These are phyloP conservation scores for Cyclotella baltica DNA, from an alignment of 108 stramenopile genomes.

Conservation along the genomic window DNA sequence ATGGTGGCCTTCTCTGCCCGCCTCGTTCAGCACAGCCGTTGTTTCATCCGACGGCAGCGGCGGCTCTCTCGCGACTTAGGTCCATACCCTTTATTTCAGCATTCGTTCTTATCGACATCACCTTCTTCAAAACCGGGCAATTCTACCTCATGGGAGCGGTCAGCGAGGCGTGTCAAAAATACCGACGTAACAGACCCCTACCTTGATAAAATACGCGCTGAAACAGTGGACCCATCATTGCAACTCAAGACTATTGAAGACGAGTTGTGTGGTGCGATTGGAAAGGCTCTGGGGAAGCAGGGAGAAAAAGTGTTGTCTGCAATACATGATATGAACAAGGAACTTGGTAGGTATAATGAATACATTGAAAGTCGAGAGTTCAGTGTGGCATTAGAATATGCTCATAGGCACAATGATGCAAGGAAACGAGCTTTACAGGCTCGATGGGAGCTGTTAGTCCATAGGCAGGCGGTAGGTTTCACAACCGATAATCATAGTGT, in stretches of 20 bases:
- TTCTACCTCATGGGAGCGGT: slow-evolving; percentile 71
- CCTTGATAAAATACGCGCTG: slow-evolving; percentile 71
- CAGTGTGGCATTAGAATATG: slow-evolving; percentile 48
- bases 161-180: slow-evolving; percentile 74
- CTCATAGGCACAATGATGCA: slow-evolving; percentile 64
- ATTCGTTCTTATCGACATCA: not conserved
- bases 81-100: no score
- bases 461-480: slow-evolving; percentile 87
- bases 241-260: slow-evolving; percentile 87
- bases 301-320: slow-evolving; percentile 68
- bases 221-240: slow-evolving; percentile 67
- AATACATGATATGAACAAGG: slow-evolving; percentile 61
- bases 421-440: slow-evolving; percentile 69
- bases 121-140: not conserved
- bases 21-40: no score
- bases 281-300: slow-evolving; percentile 81
- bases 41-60: no score
- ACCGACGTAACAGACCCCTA: slow-evolving; percentile 67
- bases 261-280: slow-evolving; percentile 81
- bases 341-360: slow-evolving; percentile 46
- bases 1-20: no score
- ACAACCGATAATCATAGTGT: slow-evolving; percentile 78
- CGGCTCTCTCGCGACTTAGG: no score
- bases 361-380: slow-evolving; percentile 19
- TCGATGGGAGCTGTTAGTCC: slow-evolving; percentile 87